phyloP scores from a whole-genome alignment of 2,329 filamentous ascomycete genomes.

The Teratosphaeriaceae sp. region DNA sequence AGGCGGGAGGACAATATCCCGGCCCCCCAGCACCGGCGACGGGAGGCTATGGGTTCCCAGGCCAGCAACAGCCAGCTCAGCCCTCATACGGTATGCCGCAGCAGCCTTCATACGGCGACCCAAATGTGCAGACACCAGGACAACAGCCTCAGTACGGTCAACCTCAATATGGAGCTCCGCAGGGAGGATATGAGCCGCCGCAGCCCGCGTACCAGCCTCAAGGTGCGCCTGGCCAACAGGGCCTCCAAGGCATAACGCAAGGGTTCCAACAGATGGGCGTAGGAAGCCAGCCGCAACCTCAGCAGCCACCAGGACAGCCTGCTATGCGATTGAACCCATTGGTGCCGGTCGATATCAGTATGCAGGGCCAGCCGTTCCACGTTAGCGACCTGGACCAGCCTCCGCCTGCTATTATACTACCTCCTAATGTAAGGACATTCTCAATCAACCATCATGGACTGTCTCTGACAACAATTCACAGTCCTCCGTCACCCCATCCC shows the following conservation, averaged over 20 bases:
- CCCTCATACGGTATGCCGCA: slow-evolving; percentile 28
- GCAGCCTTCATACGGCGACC: slow-evolving; percentile 24
- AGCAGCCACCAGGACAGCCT: slow-evolving; percentile 31
- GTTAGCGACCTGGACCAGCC: slow-evolving; percentile 86
- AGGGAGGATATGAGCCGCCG: slow-evolving; percentile 55
- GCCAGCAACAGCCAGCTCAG: slow-evolving; percentile 22
- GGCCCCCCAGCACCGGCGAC: slow-evolving; percentile 32
- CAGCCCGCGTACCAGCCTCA: slow-evolving; percentile 58
- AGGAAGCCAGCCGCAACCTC: slow-evolving; percentile 43
- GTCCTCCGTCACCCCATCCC: slow-evolving; percentile 87
- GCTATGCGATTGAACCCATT: slow-evolving; percentile 67
- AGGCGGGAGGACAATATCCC: slow-evolving; percentile 39
- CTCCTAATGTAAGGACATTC: slow-evolving; percentile 68
- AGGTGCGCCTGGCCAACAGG: slow-evolving; percentile 31
- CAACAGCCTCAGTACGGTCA: slow-evolving; percentile 29
- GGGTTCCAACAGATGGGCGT: slow-evolving; percentile 76
- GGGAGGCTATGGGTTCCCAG: slow-evolving; percentile 39
- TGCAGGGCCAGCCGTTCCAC: slow-evolving; percentile 83
- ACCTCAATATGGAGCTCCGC: slow-evolving; percentile 40
- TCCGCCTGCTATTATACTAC: slow-evolving; percentile 83
- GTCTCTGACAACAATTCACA: slow-evolving; percentile 33
- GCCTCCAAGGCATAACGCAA: slow-evolving; percentile 62
- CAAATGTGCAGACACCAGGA: slow-evolving; percentile 10
- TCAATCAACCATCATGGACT: not conserved
- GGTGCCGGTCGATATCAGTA: slow-evolving; percentile 74